Evolutionary conservation across 306 rosid species (phyloP).

Genomic region (Abrus pulchellus): DNA sequence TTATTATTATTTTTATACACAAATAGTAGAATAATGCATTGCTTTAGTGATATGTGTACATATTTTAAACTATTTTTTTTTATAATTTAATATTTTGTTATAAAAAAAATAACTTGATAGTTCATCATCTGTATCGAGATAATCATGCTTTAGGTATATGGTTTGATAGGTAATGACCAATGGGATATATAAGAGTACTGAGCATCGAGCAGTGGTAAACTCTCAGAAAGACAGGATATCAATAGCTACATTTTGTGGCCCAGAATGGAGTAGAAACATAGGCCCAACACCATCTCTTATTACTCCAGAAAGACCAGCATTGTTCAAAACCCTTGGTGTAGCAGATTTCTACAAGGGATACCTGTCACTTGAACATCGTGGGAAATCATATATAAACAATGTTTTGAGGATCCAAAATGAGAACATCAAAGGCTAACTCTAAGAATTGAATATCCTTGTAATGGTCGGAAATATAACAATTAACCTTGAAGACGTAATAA

Average conservation of each 20-base stretch:
- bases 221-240: constrained; percentile 58
- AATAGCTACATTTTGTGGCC: constrained; percentile 56
- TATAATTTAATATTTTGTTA: too few species aligned
- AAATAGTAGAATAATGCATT: too few species aligned
- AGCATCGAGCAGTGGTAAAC: constrained; percentile 63
- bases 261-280: constrained; percentile 51
- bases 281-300: constrained; percentile 63
- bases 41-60: too few species aligned
- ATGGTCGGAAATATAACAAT: not conserved
- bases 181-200: constrained; percentile 56
- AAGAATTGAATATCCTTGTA: not conserved
- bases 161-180: constrained; percentile 60
- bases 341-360: constrained; percentile 51
- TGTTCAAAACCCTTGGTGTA: constrained; percentile 49
- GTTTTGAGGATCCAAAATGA: constrained; percentile 43
- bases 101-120: too few species aligned
- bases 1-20: too few species aligned
- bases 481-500: not conserved
- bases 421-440: constrained; percentile 28
- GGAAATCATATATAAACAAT: constrained; percentile 57
- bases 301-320: constrained; percentile 50
- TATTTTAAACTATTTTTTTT: too few species aligned
- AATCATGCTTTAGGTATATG: not conserved
- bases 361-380: constrained; percentile 47
- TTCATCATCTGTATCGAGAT: too few species aligned